These are phyloP conservation scores for Heracleum sosnowskyi DNA, from an alignment of 129 eudicot genomes.

Conservation along the genomic window DNA sequence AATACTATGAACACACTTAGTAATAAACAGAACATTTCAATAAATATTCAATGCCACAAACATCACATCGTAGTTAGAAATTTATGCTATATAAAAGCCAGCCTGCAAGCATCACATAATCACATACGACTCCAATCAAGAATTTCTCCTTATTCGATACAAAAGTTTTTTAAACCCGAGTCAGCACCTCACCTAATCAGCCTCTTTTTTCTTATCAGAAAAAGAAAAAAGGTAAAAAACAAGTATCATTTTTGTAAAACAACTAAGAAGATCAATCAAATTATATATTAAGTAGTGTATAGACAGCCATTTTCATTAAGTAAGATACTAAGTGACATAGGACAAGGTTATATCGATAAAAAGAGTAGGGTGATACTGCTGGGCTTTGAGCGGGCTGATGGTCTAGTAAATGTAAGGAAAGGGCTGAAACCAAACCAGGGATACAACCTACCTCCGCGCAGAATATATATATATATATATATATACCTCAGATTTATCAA, in stretches of 20 bases:
- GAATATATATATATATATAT: no score
- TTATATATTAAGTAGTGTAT: not conserved
- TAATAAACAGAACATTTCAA: not conserved
- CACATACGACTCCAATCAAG: not conserved
- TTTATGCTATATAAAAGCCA: not conserved
- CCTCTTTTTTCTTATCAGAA: not conserved
- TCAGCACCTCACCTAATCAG: not conserved
- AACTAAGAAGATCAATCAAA: not conserved
- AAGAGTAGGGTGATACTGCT: not conserved
- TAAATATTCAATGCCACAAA: not conserved
- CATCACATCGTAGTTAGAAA: not conserved
- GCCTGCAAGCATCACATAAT: not conserved
- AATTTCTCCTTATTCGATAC: not conserved
- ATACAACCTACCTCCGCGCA: no score
- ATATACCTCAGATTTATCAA: no score
- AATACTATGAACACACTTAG: conserved; percentile 2
- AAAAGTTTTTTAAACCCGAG: no score
- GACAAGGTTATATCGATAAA: not conserved
- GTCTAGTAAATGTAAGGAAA: no score
- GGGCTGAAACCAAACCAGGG: no score
- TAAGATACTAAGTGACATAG: not conserved
- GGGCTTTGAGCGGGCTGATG: no score
- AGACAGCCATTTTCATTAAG: not conserved
- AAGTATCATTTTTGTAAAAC: no score
- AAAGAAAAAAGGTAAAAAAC: not conserved